Evolutionary conservation across 768 basidiomycete genomes (phyloP), one percentile per base, ranked within the genome.

Genomic region (Lactarius hatsudake): DNA sequence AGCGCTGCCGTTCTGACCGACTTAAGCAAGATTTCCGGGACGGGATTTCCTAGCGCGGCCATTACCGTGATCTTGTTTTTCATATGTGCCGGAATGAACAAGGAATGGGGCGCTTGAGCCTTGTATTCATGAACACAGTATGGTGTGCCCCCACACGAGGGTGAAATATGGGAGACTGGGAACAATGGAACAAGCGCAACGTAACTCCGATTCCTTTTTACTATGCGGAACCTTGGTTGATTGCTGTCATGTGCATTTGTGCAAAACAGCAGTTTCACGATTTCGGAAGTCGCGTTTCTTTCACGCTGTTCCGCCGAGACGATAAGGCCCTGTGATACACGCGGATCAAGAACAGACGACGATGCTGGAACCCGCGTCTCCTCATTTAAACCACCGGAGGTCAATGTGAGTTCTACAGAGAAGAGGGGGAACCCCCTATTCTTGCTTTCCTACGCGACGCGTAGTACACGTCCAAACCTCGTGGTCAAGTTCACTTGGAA

Each of bases 401-500:
- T 28, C 26, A 26, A 12, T 53, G 51, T 28, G 23, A 53, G 51
- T 26, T 17, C 51, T 15, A 53, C 23, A 53, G 10, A 28, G 34
- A 54, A 20, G 34, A 30, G 7, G 13, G n/a, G 26, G 26, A 26
- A 55, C 26, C 54, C 61, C 54, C 42, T 66, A 57, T 56, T 10
- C 42, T 23, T n/a, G 13, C 51, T 23, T 48, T 23, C 48, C 43
- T 45, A 45, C 43, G 43, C 43, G 43, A 53, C 51, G 51, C 51
- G 51, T 56, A 62, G 51, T 56, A 62, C 61, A 58, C 30, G 61
- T 36, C 36, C 6, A 15, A 30, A 10, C 61, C 54, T 62, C 55
- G 36, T 66, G 61, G 65, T 40, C 2, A 30, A 38, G 12, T 38
- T 36, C 34, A 48, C 7, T 55, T 20, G 18, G 20, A 26, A 30